Conservation (phyloP, 163 green algal genomes). For the Volvox carteri region DNA sequence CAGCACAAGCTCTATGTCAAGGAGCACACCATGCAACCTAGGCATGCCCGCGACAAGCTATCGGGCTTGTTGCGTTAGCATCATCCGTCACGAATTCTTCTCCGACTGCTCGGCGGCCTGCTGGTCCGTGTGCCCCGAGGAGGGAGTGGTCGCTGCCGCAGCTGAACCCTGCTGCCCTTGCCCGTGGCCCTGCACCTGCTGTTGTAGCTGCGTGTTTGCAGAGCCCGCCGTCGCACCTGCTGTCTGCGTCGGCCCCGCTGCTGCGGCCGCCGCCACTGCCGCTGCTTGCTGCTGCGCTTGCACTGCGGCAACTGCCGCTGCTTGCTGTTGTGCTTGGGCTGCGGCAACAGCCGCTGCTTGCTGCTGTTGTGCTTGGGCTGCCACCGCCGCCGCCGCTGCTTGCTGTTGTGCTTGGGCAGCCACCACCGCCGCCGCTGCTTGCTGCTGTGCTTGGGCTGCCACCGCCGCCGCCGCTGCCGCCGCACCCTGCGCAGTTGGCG, state of each 20-base stretch:
- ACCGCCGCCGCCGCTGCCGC: not conserved
- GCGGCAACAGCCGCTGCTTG: not conserved
- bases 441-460: not conserved
- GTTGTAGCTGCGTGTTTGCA: not conserved
- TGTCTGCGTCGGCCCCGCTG: not conserved
- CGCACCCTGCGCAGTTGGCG: slow-evolving; percentile 5
- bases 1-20: too few relatives aligned
- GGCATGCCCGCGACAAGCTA: too few relatives aligned
- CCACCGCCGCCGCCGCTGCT: not conserved
- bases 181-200: slow-evolving; percentile 11
- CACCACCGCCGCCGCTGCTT: not conserved
- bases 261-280: not conserved
- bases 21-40: too few relatives aligned
- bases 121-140: not conserved
- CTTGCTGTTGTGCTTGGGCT: not conserved
- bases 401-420: too few relatives aligned
- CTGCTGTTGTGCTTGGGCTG: too few relatives aligned
- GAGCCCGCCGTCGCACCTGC: not conserved
- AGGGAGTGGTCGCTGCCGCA: not conserved
- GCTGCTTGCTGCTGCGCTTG: not conserved
- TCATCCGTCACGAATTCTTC: slow-evolving; percentile 7
- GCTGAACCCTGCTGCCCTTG: slow-evolving; percentile 7
- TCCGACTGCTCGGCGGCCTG: not conserved
- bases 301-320: not conserved
- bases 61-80: too few relatives aligned